phyloP scores from a whole-genome alignment of 2,329 filamentous ascomycete species.

The Penicillium sp. region DNA sequence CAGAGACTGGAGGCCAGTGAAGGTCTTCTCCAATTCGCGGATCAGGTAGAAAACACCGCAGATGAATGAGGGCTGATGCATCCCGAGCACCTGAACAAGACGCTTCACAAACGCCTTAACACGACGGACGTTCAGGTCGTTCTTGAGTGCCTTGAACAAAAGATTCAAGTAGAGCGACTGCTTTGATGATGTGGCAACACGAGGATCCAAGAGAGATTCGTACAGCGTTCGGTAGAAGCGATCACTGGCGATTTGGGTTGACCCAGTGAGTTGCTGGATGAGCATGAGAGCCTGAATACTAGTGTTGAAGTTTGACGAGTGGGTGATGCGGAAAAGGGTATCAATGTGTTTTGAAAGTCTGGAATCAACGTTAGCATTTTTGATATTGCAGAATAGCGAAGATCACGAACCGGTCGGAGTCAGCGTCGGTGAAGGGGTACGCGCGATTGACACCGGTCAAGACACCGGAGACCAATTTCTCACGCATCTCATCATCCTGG shows the following conservation, averaged over 20 bases:
- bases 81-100: constrained; percentile 78
- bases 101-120: constrained; percentile 97
- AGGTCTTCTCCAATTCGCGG: constrained; percentile 74
- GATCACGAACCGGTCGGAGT: constrained; percentile 66
- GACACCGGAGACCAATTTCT: constrained; percentile 90
- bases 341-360: constrained; percentile 86
- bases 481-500: constrained; percentile 69
- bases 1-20: constrained; percentile 77
- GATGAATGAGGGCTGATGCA: constrained; percentile 91
- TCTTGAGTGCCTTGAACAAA: constrained; percentile 82
- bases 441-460: constrained; percentile 94
- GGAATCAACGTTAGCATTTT: constrained; percentile 22
- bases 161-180: constrained; percentile 94
- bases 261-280: constrained; percentile 85
- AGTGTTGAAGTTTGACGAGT: constrained; percentile 98
- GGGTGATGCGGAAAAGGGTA: constrained; percentile 92
- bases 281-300: constrained; percentile 93
- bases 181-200: constrained; percentile 86
- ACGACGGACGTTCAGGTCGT: constrained; percentile 83
- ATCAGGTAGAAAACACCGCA: constrained; percentile 92
- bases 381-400: constrained; percentile 1
- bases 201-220: constrained; percentile 88
- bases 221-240: constrained; percentile 95
- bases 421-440: constrained; percentile 84
- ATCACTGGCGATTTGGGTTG: constrained; percentile 79